Base-by-base conservation (phyloP, 2,329 filamentous ascomycete genomes). In the Calonectria montana region DNA sequence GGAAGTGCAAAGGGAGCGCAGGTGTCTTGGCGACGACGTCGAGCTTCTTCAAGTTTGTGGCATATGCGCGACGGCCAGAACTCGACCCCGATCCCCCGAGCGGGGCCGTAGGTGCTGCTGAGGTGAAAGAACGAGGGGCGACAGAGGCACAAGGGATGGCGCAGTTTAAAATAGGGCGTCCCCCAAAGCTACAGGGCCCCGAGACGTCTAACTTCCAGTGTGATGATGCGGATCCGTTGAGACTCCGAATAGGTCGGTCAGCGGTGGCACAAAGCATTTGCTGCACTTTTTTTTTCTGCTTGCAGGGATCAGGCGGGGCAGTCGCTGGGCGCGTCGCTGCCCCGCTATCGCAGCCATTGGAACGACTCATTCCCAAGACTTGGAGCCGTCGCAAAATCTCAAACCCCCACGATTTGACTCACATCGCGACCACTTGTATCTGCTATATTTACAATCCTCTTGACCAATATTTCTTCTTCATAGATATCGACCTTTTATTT, bases 241-340 rank as follows among this genome's bases (percentile, higher is more conserved):
- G 23, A n/a, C 23, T 45, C 39, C 31, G 21, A 31, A 47, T 31
- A 76, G 72, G 79, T 79, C 78, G 79, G 78, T 79, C 78, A 80
- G 48, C 27, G 65, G 67, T 64, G 79, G 79, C 77, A 77, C 70
- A 76, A 72, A 71, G 65, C 74, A 67, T 72, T 66, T 31, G 23
- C 10, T 67, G 29, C 25, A 62, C 23, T 27, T 45, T 62, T 41
- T 62, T 61, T 61, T 62, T 62, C 27, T n/a, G 23, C 61, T 45
- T n/a, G 68, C 77, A 80, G 74, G 77, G 79, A 78, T 77, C 41
- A 78, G 76, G 79, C 74, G 78, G 79, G 79, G 79, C 79, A 78
- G 37, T 21, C 43, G 68, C 65, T 65, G 61, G 73, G 48, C 45
- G 67, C 70, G 50, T 53, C 48, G 66, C 59, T 78, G 75, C 77